Evolutionary conservation across 129 eudicot species (phyloP), one percentile per base, ranked within the genome.

Genomic region (Flaveria ramosissima): DNA sequence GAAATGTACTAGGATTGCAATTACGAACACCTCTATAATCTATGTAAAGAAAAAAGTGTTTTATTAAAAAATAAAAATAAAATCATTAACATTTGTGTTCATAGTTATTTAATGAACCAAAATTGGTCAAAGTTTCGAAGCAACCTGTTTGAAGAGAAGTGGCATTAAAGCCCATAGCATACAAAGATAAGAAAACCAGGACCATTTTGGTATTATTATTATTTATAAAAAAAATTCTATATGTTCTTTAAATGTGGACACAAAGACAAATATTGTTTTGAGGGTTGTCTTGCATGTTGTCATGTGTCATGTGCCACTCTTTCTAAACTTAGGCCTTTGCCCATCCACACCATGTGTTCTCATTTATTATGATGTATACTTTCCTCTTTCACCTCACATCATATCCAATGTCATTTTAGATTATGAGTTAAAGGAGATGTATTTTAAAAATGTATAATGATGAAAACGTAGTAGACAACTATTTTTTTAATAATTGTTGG

Each of bases 291-390:
- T 80, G 84, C 71, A 80, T 80, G 84, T 74, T 75, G 80, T 80
- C 84, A 80, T 67, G 80, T 74, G 80, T 73, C 84, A 80, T 80
- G 83, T 80, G 84, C 75, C 76, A 74, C 62, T 66, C 59, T 80
- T 73, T 67, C 84, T 68, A 74, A 80, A 73, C 76, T 80, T 80
- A 56, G 84, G 84, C 75, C 72, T 32, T 50, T 63, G 83, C 78
- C 83, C 83, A 79, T 79, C 73, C 83, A 79, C 68, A 72, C 83
- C 83, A 79, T 72, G 83, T 79, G 78, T 72, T 79, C 27, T 50
- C 83, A 79, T 79, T 79, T 71, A 79, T 72, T 79, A 72, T 71
- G 84, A 74, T 74, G 75, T 80, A 56, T 56, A 30, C 52, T 67
- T 66, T 74, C 80, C 55, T 74, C 52, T 74, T 80, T 80, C 45